These are phyloP conservation scores for Daedalea quercina DNA, from an alignment of 768 basidiomycete genomes.

Conservation along the genomic window DNA sequence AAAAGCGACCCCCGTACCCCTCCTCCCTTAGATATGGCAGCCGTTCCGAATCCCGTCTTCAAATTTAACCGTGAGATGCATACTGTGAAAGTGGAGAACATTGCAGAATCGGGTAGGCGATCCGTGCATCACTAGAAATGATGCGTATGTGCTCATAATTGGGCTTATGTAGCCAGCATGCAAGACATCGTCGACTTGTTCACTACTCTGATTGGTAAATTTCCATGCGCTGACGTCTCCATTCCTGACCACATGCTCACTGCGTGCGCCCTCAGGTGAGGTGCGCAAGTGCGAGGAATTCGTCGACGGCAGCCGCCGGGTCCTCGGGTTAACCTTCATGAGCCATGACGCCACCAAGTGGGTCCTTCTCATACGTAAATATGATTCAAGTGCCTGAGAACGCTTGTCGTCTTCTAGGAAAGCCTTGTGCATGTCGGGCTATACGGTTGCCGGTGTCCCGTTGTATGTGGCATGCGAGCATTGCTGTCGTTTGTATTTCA, in stretches of 20 bases:
- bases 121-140: not conserved
- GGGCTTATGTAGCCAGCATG: conserved; percentile 24
- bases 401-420: conserved; percentile 35
- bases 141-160: not conserved
- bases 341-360: conserved; percentile 49
- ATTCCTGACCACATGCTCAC: not conserved
- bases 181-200: conserved; percentile 52
- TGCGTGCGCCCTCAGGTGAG: conserved; percentile 34
- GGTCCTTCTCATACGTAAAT: conserved; percentile 14
- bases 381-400: conserved; percentile 4
- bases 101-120: conserved; percentile 24
- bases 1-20: conserved; percentile 15
- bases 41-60: conserved; percentile 21
- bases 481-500: not conserved
- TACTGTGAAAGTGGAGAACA: conserved; percentile 42
- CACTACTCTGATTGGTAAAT: conserved; percentile 46
- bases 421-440: conserved; percentile 61
- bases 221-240: not conserved
- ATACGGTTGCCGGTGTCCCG: conserved; percentile 44
- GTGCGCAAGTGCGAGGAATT: conserved; percentile 30
- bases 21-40: not conserved
- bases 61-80: conserved; percentile 34
- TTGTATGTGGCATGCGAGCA: conserved; percentile 36
- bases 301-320: conserved; percentile 23
- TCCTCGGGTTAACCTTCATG: conserved; percentile 47